Conservation (phyloP, 495 filamentous ascomycete species). For the Xeromyces bisporus region DNA sequence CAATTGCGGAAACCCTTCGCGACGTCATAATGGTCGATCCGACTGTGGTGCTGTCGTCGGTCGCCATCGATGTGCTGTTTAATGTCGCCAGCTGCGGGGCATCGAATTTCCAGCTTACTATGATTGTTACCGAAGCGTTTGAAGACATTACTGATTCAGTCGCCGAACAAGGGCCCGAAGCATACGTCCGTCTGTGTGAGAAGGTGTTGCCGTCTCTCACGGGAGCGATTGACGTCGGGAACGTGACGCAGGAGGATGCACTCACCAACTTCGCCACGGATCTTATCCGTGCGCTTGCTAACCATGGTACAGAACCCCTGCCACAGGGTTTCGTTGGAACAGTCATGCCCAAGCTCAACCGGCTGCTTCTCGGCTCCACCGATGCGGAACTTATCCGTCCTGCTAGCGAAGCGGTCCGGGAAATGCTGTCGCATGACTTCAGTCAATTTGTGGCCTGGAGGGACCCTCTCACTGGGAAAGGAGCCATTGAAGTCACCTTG, state of each 20-base stretch:
- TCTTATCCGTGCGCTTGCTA: slow-evolving; percentile 60
- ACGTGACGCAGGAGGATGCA: slow-evolving; percentile 64
- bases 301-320: slow-evolving; percentile 67
- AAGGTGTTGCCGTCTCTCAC: slow-evolving; percentile 79
- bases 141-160: slow-evolving; percentile 65
- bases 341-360: slow-evolving; percentile 71
- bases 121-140: slow-evolving; percentile 76
- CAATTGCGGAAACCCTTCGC: slow-evolving; percentile 73
- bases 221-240: slow-evolving; percentile 75
- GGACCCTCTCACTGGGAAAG: slow-evolving; percentile 51
- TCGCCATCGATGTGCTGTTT: slow-evolving; percentile 73
- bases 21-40: slow-evolving; percentile 67
- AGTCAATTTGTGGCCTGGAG: slow-evolving; percentile 73
- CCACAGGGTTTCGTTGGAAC: slow-evolving; percentile 73
- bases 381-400: slow-evolving; percentile 77
- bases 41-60: slow-evolving; percentile 48
- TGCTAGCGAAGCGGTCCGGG: slow-evolving; percentile 69
- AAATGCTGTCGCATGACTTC: slow-evolving; percentile 74
- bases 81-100: slow-evolving; percentile 75
- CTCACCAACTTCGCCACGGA: slow-evolving; percentile 74
- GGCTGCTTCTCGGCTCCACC: slow-evolving; percentile 58
- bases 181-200: slow-evolving; percentile 64
- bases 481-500: slow-evolving; percentile 73
- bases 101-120: slow-evolving; percentile 67
- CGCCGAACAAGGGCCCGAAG: slow-evolving; percentile 40